A percentile compares a stretch with the other conserved stretches of the same genome.
phyloP scores from a whole-genome alignment of 495 filamentous ascomycete genomes.

The Xylaria intraflava region DNA sequence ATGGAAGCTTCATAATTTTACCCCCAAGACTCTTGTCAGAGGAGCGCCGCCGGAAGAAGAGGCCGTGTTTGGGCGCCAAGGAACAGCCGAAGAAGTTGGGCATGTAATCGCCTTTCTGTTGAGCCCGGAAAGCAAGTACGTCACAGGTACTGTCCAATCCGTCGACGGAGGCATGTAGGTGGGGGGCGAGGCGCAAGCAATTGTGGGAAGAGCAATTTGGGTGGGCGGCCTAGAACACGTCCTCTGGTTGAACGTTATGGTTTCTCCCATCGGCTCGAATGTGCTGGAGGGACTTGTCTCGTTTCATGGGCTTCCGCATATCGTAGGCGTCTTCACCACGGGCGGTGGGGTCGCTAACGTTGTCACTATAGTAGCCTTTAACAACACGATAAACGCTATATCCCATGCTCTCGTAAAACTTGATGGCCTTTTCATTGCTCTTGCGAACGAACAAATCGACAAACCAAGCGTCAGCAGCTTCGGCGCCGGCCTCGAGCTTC shows the following conservation, averaged over 20 bases:
- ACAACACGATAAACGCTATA: conserved; percentile 83
- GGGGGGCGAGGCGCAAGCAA: background rate
- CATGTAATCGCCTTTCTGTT: conserved; percentile 47
- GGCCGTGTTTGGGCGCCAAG: conserved; percentile 29
- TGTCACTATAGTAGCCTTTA: conserved; percentile 72
- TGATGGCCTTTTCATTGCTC: conserved; percentile 78
- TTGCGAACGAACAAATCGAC: conserved; percentile 89
- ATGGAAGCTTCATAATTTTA: conserved; percentile 21
- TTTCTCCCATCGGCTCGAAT: conserved; percentile 78
- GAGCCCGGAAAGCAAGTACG: conserved; percentile 49
- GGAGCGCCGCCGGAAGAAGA: conserved; percentile 30
- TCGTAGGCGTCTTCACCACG: conserved; percentile 80
- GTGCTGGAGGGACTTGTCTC: conserved; percentile 72
- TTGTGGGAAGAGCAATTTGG: background rate
- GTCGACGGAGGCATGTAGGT: conserved; percentile 29
- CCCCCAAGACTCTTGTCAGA: conserved; percentile 18
- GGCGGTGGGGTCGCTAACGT: conserved; percentile 62
- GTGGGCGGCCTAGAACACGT: conserved; percentile 61
- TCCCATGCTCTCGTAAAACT: conserved; percentile 85
- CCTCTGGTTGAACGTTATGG: conserved; percentile 69
- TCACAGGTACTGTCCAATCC: conserved; percentile 38
- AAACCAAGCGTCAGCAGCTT: conserved; percentile 82
- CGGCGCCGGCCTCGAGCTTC: conserved; percentile 70
- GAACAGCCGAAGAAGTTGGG: conserved; percentile 36
- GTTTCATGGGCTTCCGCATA: conserved; percentile 87